Conservation (phyloP, 257 asterid species). For the Nicotiana paniculata region DNA sequence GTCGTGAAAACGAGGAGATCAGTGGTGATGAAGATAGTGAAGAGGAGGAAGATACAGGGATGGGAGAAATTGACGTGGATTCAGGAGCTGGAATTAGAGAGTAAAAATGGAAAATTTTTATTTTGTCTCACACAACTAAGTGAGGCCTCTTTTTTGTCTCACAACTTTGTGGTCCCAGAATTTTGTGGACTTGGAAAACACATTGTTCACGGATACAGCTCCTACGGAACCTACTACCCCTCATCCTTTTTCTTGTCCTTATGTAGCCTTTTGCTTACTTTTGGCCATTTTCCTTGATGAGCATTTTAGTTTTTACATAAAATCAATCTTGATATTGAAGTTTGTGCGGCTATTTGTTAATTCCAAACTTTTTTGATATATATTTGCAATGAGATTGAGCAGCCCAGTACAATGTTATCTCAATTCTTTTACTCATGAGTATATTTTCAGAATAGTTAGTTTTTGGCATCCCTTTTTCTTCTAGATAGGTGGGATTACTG, state of each 20-base stretch:
- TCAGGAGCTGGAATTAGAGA: slow-evolving; percentile 38
- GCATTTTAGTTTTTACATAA: not conserved
- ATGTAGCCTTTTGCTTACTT: not conserved
- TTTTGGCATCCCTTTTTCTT: not conserved
- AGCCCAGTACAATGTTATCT: not conserved
- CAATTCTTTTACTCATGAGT: not conserved
- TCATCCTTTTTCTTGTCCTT: not conserved
- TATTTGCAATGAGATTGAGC: not conserved
- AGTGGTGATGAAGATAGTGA: slow-evolving; percentile 89
- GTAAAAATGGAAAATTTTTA: not conserved
- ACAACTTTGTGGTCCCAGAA: too few species aligned
- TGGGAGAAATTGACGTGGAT: slow-evolving; percentile 83
- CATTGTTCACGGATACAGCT: slow-evolving; percentile 2
- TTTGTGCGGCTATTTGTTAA: not conserved
- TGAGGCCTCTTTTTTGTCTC: too few species aligned
- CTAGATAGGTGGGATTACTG: not conserved
- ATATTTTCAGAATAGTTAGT: not conserved
- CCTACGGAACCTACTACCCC: slow-evolving; percentile 4
- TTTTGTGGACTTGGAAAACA: not conserved
- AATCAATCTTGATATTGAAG: not conserved
- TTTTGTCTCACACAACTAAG: too few species aligned
- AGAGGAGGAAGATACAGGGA: slow-evolving; percentile 95
- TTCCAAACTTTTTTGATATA: not conserved
- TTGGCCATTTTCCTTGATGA: not conserved
- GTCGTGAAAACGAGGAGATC: slow-evolving; percentile 67